Conservation (phyloP, 495 filamentous ascomycete genomes). For the Annulohypoxylon stygium region DNA sequence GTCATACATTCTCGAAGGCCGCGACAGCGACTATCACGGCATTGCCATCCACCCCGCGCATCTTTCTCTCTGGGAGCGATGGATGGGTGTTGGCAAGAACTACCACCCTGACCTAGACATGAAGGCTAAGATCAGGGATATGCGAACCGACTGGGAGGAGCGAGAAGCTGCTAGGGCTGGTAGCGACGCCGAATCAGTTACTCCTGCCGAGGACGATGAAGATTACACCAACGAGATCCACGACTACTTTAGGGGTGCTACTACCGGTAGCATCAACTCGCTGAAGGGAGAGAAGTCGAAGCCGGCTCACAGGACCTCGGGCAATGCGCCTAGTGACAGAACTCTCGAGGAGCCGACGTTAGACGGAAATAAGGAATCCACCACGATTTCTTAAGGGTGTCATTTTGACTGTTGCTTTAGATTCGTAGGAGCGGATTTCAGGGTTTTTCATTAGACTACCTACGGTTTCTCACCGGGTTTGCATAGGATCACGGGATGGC, state of each 20-base stretch:
- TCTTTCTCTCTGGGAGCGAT: constrained; percentile 83
- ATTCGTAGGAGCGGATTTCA: background rate
- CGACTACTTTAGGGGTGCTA: constrained; percentile 57
- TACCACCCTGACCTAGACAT: constrained; percentile 85
- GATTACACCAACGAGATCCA: constrained; percentile 59
- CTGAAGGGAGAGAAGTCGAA: constrained; percentile 45
- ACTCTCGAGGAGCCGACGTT: constrained; percentile 20
- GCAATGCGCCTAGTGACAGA: constrained; percentile 24
- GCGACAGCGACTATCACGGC: constrained; percentile 84
- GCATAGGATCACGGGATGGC: constrained; percentile 8
- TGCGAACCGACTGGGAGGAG: constrained; percentile 66
- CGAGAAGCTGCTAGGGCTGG: constrained; percentile 37
- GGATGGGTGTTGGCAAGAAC: constrained; percentile 75
- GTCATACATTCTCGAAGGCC: constrained; percentile 80
- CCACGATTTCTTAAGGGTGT: constrained; percentile 3
- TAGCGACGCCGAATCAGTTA: constrained; percentile 42
- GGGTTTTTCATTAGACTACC: constrained; percentile 8
- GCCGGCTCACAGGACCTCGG: constrained; percentile 16
- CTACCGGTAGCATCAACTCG: constrained; percentile 33
- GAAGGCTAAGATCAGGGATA: constrained; percentile 82
- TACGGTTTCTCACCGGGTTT: constrained; percentile 10
- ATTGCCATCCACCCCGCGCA: constrained; percentile 89
- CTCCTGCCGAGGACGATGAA: constrained; percentile 53
- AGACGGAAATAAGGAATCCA: constrained; percentile 12
- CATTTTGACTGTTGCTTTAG: background rate